A percentile compares a stretch with the other conserved stretches of the same genome.
Conservation (phyloP, 257 asterid species). For the Solanum infundibuliforme region DNA sequence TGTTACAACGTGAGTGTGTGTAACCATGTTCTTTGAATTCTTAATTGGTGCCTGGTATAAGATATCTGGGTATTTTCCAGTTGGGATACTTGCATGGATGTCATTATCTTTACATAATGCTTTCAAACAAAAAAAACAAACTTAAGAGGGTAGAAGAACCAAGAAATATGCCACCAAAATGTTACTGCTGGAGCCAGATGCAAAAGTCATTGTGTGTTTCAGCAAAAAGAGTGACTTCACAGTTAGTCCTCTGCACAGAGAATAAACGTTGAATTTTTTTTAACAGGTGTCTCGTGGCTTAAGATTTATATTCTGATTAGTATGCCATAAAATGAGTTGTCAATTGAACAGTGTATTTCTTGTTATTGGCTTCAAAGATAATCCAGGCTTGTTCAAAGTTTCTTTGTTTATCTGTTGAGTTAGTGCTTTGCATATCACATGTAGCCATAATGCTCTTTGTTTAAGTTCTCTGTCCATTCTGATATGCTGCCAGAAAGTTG, state of each 20-base stretch:
- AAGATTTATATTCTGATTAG: background rate
- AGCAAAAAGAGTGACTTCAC: background rate
- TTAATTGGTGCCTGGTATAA: background rate
- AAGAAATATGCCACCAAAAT: background rate
- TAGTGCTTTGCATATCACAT: background rate
- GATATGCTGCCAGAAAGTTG: background rate
- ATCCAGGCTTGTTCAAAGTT: background rate
- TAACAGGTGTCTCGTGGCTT: background rate
- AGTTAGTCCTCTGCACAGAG: background rate
- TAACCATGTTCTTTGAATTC: conserved; percentile 4
- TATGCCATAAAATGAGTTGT: background rate
- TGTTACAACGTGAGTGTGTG: conserved; percentile 79
- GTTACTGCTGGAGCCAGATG: background rate
- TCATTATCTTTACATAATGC: background rate
- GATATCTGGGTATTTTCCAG: background rate
- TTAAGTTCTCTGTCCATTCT: background rate
- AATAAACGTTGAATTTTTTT: background rate
- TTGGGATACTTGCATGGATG: background rate
- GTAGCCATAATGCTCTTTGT: background rate
- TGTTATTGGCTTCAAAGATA: background rate
- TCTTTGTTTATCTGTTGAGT: background rate
- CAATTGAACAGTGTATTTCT: background rate
- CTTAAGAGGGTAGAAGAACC: background rate
- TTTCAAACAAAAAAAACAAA: background rate
- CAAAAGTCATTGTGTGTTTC: background rate